Evolutionary conservation across 805 yeast species (phyloP).

Genomic region (Wickerhamiella australiensis): DNA sequence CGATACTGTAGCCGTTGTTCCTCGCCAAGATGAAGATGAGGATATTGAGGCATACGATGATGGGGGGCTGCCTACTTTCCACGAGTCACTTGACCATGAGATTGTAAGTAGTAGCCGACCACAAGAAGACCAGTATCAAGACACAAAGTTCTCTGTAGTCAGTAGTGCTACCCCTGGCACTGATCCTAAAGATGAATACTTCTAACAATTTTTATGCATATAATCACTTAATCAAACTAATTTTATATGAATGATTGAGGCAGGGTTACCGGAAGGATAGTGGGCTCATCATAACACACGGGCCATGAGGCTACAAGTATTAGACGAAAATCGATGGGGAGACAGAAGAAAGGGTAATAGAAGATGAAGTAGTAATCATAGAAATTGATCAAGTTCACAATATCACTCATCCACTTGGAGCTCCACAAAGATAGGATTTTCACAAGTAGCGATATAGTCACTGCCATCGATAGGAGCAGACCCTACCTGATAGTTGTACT

Average conservation of each 20-base stretch:
- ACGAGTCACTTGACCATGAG: constrained; percentile 22
- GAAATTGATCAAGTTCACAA: too few relatives aligned
- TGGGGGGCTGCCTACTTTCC: constrained; percentile 23
- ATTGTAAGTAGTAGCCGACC: constrained; percentile 16
- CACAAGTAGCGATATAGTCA: background rate
- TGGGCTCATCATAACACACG: too few relatives aligned
- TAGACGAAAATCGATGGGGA: too few relatives aligned
- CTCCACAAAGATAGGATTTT: background rate
- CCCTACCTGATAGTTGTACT: background rate
- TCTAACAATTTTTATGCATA: background rate
- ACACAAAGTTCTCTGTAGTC: constrained; percentile 9
- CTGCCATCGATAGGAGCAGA: background rate
- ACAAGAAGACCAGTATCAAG: background rate
- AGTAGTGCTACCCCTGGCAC: constrained; percentile 8
- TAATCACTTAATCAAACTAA: background rate
- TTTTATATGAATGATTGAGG: background rate
- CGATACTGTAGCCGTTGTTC: constrained; percentile 2
- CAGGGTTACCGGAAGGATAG: too few relatives aligned
- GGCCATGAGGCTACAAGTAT: too few relatives aligned
- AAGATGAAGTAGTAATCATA: too few relatives aligned
- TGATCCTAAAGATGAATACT: background rate
- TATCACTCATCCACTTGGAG: background rate
- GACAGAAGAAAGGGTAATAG: too few relatives aligned
- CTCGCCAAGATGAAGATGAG: background rate
- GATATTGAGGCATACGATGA: constrained; percentile 4